Evolutionary conservation across 805 yeast genomes (phyloP), one percentile per base, ranked within the genome.

Genomic region (Ogataea trehaloabstinens): DNA sequence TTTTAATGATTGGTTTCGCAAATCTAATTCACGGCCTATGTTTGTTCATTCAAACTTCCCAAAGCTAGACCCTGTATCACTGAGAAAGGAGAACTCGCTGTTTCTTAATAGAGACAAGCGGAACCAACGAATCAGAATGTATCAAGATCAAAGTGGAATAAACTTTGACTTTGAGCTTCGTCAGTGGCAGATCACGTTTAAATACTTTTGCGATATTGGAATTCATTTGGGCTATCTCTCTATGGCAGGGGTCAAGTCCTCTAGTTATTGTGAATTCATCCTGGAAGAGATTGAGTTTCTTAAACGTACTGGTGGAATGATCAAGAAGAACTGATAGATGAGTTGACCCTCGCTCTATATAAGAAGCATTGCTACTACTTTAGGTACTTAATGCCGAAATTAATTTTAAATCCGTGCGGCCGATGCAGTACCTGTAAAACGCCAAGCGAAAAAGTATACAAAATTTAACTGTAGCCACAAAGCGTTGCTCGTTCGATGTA

Each of bases 21-120:
- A 55, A 36, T 38, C 42, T 20, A 48, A 53, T 18, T 45, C 56
- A 13, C 44, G 49, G 24, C 55, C 61, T 12, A 46, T 73, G 50
- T 76, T 76, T 45, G 68, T 75, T 28, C 82, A 76, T 49, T 68
- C 76, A 11, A 76, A 76, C 52, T 70, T 59, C 52, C 82, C 82
- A 3, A 76, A 76, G 54, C 57, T 76, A 33, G 74, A 76, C 45
- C 82, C 82, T 1, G 52, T 55, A 8, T 42, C 40, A 4, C 36
- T 63, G 41, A 66, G 68, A 42, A 51, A 54, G 18, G 67, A 65
- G 6, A 68, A 68, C 8, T 68, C 68, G 24, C 32, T 59, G 13
- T 45, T 49, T 28, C 44, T 54, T 29, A 39, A 49, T 6, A 34
- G 37, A 4, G 36, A 40, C 17, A 49, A 48, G 12, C 20, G 28